These are phyloP conservation scores for Debaryomyces prosopidis DNA, from an alignment of 805 yeast species.

Conservation along the genomic window DNA sequence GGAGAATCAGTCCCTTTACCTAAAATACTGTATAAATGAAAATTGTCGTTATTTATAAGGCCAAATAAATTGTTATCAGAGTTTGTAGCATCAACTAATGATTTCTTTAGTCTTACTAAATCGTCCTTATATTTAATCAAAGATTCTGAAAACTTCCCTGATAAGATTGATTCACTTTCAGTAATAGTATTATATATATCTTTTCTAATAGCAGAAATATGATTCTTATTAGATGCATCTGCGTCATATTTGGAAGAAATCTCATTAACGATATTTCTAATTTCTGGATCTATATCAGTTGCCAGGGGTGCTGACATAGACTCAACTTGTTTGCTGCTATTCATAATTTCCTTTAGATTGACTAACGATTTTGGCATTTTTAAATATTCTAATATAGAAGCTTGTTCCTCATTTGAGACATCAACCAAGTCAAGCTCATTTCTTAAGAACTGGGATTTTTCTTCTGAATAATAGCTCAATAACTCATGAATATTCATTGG, in stretches of 20 bases:
- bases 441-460: constrained; percentile 75
- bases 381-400: constrained; percentile 77
- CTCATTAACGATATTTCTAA: constrained; percentile 16
- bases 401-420: constrained; percentile 74
- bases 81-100: constrained; percentile 59
- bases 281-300: neutral
- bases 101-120: constrained; percentile 54
- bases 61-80: constrained; percentile 57
- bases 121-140: constrained; percentile 47
- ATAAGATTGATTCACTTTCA: constrained; percentile 28
- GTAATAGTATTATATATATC: constrained; percentile 36
- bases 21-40: constrained; percentile 23
- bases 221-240: constrained; percentile 34
- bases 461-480: constrained; percentile 85
- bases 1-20: constrained; percentile 44
- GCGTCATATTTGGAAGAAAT: constrained; percentile 26
- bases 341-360: constrained; percentile 48
- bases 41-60: constrained; percentile 39
- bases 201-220: constrained; percentile 31
- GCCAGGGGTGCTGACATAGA: neutral
- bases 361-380: constrained; percentile 69
- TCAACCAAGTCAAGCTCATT: constrained; percentile 72
- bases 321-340: constrained; percentile 7
- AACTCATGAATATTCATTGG: constrained; percentile 88
- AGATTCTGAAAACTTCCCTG: constrained; percentile 4